These are phyloP conservation scores for Naganishia liquefaciens DNA, from an alignment of 1,284 basidiomycete genomes.

Conservation along the genomic window DNA sequence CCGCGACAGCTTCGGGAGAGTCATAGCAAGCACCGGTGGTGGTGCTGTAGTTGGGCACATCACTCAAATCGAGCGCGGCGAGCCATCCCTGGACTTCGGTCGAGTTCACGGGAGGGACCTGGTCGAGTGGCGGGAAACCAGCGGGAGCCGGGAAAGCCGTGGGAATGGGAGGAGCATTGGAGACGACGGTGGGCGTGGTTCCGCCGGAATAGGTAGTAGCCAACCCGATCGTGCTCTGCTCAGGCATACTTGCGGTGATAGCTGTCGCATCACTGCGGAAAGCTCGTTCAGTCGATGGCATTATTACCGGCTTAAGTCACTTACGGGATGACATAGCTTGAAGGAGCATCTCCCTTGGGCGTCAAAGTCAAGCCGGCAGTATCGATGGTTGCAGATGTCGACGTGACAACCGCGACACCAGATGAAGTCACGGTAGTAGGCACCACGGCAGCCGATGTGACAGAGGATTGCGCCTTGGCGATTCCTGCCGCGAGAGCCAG, in stretches of 20 bases:
- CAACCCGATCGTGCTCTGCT: constrained; percentile 60
- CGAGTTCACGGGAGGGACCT: constrained; percentile 66
- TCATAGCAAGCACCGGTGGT: constrained; percentile 59
- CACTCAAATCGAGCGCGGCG: constrained; percentile 56
- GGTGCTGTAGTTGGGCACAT: constrained; percentile 44
- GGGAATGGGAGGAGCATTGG: constrained; percentile 54
- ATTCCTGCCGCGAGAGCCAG: constrained; percentile 29
- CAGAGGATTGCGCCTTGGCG: constrained; percentile 29
- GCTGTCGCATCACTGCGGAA: constrained; percentile 54
- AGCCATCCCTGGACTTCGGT: constrained; percentile 70
- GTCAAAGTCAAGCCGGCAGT: constrained; percentile 41
- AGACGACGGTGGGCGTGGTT: constrained; percentile 46
- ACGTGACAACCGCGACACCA: constrained; percentile 21
- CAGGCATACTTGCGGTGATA: constrained; percentile 69
- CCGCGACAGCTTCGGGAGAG: constrained; percentile 63
- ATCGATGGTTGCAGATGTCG: constrained; percentile 11
- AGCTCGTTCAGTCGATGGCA: background rate
- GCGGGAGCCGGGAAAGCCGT: constrained; percentile 38
- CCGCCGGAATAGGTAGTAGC: constrained; percentile 49
- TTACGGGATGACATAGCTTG: constrained; percentile 48
- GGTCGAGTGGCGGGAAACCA: constrained; percentile 70
- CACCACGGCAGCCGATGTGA: constrained; percentile 5
- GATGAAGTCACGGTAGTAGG: constrained; percentile 14
- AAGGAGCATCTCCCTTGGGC: constrained; percentile 37
- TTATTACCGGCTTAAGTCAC: constrained; percentile 32